Evolutionary conservation across 352 stramenopile species (phyloP).

Genomic region (Pythium scleroteichum): DNA sequence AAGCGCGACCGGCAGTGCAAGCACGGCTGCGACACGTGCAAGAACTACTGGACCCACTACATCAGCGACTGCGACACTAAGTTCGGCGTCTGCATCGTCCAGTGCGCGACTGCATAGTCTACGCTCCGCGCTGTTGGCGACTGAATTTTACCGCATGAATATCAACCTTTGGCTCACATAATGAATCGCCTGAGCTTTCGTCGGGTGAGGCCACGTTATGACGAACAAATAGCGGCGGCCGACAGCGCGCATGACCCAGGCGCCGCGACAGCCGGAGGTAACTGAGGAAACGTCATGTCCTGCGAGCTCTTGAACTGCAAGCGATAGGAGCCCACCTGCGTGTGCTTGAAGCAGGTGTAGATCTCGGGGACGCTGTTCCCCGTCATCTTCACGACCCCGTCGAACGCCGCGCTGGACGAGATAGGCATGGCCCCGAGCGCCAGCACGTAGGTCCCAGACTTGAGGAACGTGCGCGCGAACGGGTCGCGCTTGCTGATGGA

Average conservation of each 20-base stretch:
- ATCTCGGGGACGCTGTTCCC: constrained; percentile 19
- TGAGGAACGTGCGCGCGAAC: constrained; percentile 50
- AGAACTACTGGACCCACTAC: constrained; percentile 22
- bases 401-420: constrained; percentile 27
- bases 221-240: constrained; percentile 14
- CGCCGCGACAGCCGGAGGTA: constrained; percentile 6
- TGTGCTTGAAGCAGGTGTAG: constrained; percentile 22
- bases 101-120: constrained; percentile 5
- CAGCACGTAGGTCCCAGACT: constrained; percentile 49
- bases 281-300: constrained; percentile 11
- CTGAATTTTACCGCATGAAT: neutral
- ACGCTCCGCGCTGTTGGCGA: too few species aligned
- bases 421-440: constrained; percentile 39
- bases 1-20: constrained; percentile 12
- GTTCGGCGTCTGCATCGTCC: constrained; percentile 1
- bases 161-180: neutral
- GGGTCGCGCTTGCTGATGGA: constrained; percentile 54
- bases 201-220: neutral
- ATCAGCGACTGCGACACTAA: constrained; percentile 17
- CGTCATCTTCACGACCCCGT: neutral
- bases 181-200: too few species aligned
- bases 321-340: constrained; percentile 16
- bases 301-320: constrained; percentile 25
- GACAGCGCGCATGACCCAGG: constrained; percentile 1
- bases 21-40: constrained; percentile 20